Evolutionary conservation across 352 stramenopile genomes (phyloP).

Genomic region (Elongisporangium senticosum): DNA sequence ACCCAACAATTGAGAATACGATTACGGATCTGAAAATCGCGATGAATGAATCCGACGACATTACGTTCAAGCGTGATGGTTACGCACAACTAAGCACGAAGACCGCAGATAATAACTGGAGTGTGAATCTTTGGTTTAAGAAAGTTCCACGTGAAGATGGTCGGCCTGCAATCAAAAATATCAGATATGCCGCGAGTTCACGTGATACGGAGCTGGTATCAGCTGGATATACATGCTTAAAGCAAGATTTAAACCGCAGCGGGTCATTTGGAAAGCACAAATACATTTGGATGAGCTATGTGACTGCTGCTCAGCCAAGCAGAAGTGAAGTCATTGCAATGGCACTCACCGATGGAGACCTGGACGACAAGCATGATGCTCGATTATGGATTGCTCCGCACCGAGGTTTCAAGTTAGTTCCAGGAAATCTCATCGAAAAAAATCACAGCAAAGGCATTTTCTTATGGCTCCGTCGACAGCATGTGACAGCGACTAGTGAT

Average conservation of each 20-base stretch:
- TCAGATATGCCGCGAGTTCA: constrained; percentile 53
- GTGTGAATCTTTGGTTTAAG: constrained; percentile 64
- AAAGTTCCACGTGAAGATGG: constrained; percentile 48
- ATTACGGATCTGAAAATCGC: constrained; percentile 66
- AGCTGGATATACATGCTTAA: constrained; percentile 69
- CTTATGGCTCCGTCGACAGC: constrained; percentile 52
- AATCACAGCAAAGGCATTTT: constrained; percentile 49
- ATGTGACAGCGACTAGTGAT: constrained; percentile 28
- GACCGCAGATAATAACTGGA: constrained; percentile 32
- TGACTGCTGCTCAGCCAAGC: constrained; percentile 36
- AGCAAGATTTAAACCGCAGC: constrained; percentile 60
- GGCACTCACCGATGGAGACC: constrained; percentile 51
- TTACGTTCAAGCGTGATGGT: constrained; percentile 43
- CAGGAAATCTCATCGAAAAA: constrained; percentile 66
- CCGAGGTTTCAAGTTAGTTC: constrained; percentile 69
- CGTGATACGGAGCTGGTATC: constrained; percentile 69
- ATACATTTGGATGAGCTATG: constrained; percentile 70
- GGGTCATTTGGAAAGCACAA: constrained; percentile 67
- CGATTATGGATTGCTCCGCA: constrained; percentile 61
- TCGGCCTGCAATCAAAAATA: constrained; percentile 56
- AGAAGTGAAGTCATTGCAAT: constrained; percentile 63
- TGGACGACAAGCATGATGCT: constrained; percentile 61
- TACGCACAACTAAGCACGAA: constrained; percentile 53
- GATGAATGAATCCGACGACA: constrained; percentile 52
- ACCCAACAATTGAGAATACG: constrained; percentile 37